phyloP scores from a whole-genome alignment of 2,329 filamentous ascomycete genomes.

The Gaeumannomyces sp. region DNA sequence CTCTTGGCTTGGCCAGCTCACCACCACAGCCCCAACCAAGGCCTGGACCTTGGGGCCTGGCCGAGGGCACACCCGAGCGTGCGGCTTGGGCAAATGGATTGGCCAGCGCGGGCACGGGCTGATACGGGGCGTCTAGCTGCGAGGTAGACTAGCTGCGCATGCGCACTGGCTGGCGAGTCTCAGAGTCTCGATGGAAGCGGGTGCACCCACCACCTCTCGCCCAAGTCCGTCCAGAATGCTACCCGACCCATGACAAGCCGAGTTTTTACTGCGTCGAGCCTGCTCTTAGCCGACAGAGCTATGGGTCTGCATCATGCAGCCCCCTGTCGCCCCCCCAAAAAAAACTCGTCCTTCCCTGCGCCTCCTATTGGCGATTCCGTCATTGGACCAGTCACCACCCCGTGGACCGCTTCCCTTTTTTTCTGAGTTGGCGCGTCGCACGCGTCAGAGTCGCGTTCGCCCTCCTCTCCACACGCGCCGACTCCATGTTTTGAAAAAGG shows the following conservation, averaged over 20 bases:
- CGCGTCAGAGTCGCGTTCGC: not conserved
- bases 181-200: not conserved
- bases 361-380: slow-evolving; percentile 1
- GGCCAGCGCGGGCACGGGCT: not conserved
- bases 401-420: not conserved
- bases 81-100: not conserved
- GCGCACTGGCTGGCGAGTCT: not conserved
- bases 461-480: not conserved
- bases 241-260: not conserved
- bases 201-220: not conserved
- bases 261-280: not conserved
- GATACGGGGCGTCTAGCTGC: not conserved
- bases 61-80: not conserved
- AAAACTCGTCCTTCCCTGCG: not conserved
- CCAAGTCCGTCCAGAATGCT: not conserved
- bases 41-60: not conserved
- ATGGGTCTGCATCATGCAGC: not conserved
- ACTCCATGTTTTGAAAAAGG: not conserved
- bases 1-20: not conserved
- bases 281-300: not conserved
- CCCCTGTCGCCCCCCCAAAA: not conserved
- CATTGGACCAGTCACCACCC: not conserved
- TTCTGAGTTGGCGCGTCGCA: not conserved
- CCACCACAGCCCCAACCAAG: not conserved
- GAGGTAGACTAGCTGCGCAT: not conserved